These are phyloP conservation scores for Hanseniaspora hatyaiensis DNA, from an alignment of 805 yeast genomes.

Conservation along the genomic window DNA sequence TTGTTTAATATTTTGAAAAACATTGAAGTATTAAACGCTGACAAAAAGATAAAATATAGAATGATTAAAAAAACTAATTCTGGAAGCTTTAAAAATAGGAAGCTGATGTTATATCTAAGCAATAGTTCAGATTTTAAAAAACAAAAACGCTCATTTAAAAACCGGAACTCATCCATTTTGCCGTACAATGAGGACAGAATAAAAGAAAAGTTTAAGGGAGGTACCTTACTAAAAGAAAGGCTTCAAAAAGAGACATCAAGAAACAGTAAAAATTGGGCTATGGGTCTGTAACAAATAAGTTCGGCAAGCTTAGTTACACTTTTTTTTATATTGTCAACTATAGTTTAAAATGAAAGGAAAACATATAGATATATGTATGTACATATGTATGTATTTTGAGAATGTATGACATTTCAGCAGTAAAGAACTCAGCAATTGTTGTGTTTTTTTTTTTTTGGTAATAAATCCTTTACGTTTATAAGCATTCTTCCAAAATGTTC, in stretches of 20 bases:
- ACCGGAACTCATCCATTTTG: not conserved
- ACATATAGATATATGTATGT: too few relatives aligned
- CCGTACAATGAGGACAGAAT: not conserved
- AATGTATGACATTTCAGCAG: too few relatives aligned
- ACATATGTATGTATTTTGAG: too few relatives aligned
- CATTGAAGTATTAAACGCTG: conserved; percentile 1
- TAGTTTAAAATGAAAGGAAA: too few relatives aligned
- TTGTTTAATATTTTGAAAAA: conserved; percentile 7
- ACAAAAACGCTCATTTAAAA: not conserved
- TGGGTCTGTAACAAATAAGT: not conserved
- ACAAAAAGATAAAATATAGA: conserved; percentile 14
- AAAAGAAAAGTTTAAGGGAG: not conserved
- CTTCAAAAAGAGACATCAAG: not conserved
- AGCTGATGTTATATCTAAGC: not conserved
- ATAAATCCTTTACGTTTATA: not conserved
- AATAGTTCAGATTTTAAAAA: not conserved
- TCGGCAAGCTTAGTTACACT: too few relatives aligned
- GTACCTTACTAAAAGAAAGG: not conserved
- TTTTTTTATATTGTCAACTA: too few relatives aligned
- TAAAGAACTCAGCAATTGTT: too few relatives aligned
- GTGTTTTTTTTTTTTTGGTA: not conserved
- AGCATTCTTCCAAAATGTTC: conserved; percentile 7
- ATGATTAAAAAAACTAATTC: conserved; percentile 4
- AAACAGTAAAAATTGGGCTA: not conserved
- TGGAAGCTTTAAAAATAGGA: not conserved